These are phyloP conservation scores for Cornus controversa DNA, from an alignment of 148 eudicot genomes.

Conservation along the genomic window DNA sequence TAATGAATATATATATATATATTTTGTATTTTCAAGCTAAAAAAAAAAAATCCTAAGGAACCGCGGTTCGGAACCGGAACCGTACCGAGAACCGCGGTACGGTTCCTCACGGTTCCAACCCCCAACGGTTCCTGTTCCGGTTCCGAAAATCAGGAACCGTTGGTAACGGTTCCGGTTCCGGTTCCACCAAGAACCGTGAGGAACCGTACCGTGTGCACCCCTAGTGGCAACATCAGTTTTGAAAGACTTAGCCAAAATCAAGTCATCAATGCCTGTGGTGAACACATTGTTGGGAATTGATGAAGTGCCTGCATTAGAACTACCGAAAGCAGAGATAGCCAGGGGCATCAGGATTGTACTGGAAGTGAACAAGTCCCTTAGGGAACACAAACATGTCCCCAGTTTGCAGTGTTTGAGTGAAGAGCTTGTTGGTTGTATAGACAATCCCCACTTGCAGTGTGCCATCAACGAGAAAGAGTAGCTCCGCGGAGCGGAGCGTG, in stretches of 20 bases:
- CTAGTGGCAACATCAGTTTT: conserved; percentile 19
- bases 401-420: background rate
- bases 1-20: too few relatives aligned
- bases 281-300: background rate
- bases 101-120: too few relatives aligned
- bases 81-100: too few relatives aligned
- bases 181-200: too few relatives aligned
- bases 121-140: too few relatives aligned
- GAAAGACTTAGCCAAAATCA: conserved; percentile 7
- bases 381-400: background rate
- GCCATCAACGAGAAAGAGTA: background rate
- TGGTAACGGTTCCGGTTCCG: too few relatives aligned
- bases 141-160: too few relatives aligned
- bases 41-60: too few relatives aligned
- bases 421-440: conserved; percentile 5
- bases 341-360: background rate
- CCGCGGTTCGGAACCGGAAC: too few relatives aligned
- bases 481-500: conserved; percentile 7
- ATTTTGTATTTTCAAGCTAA: too few relatives aligned
- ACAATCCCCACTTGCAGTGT: background rate
- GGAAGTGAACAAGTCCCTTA: conserved; percentile 2
- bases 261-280: background rate
- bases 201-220: too few relatives aligned
- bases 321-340: background rate
- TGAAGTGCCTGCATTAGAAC: background rate